Percentiles rank a stretch among this genome's conserved stretches.
Evolutionary conservation across 352 stramenopile species (phyloP).

Genomic region (Globisporangium nagaii): DNA sequence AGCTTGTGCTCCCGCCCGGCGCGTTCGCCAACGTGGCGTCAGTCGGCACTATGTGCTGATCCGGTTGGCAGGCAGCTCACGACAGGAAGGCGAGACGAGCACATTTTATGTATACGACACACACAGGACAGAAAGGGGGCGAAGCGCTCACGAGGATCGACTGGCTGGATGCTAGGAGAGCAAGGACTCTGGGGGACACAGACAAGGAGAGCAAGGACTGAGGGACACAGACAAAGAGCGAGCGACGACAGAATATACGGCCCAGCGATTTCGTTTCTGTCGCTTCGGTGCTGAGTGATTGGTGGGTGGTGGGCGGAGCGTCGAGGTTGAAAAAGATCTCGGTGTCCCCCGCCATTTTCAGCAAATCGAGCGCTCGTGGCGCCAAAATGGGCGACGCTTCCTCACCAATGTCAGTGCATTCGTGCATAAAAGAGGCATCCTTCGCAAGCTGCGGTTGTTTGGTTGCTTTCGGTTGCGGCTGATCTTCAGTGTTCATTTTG

Average conservation of each 20-base stretch:
- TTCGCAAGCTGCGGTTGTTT: background rate
- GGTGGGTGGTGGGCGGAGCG: too few relatives aligned
- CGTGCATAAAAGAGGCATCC: background rate
- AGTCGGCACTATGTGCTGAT: slow-evolving; percentile 9
- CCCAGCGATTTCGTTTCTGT: background rate
- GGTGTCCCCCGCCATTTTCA: slow-evolving; percentile 4
- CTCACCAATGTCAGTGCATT: background rate
- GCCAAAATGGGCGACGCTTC: too few relatives aligned
- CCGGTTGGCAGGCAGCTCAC: too few relatives aligned
- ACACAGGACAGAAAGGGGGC: too few relatives aligned
- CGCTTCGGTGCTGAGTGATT: background rate
- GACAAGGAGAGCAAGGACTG: too few relatives aligned
- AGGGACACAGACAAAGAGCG: background rate
- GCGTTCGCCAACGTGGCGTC: slow-evolving; percentile 31
- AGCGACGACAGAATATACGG: background rate
- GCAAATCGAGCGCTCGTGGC: background rate
- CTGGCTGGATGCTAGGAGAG: too few relatives aligned
- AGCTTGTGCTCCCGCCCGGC: slow-evolving; percentile 65
- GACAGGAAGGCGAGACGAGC: background rate
- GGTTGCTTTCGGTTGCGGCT: background rate
- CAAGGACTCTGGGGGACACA: too few relatives aligned
- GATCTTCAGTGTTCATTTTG: slow-evolving; percentile 10
- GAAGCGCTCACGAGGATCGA: too few relatives aligned
- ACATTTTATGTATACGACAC: background rate
- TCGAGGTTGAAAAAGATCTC: background rate